Percentiles rank a stretch among this genome's conserved stretches.
Evolutionary conservation across 2,329 filamentous ascomycete genomes (phyloP).

Genomic region (Colletotrichum lentis): DNA sequence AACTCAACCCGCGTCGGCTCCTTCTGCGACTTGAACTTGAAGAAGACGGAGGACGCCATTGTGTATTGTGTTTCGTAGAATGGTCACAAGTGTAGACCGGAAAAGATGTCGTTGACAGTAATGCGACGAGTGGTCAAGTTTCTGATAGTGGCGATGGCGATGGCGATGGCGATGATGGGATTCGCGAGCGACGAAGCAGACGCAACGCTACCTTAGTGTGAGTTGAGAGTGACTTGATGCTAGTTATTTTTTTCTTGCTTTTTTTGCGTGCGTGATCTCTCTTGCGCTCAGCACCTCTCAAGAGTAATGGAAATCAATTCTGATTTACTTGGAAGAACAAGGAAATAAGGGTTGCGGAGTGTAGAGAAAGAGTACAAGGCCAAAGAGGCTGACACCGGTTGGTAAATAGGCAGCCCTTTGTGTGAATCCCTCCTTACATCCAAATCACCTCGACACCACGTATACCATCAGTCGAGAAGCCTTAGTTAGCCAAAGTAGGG

Average conservation of each 20-base stretch:
- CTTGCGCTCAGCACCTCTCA: constrained; percentile 46
- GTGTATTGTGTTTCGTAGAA: constrained; percentile 45
- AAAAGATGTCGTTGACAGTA: constrained; percentile 21
- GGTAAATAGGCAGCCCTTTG: constrained; percentile 40
- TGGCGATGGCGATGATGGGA: constrained; percentile 7
- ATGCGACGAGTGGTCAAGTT: not conserved
- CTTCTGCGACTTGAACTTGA: constrained; percentile 99
- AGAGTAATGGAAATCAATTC: constrained; percentile 59
- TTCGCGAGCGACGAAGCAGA: constrained; percentile 29
- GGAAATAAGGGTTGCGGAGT: constrained; percentile 35
- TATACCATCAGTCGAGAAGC: constrained; percentile 38
- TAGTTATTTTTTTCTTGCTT: constrained; percentile 41
- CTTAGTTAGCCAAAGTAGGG: constrained; percentile 28
- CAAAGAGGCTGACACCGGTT: constrained; percentile 39
- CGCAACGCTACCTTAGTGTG: constrained; percentile 27
- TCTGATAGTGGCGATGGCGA: constrained; percentile 10
- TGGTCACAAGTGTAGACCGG: constrained; percentile 26
- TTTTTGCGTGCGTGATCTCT: constrained; percentile 35
- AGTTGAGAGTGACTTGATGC: constrained; percentile 38
- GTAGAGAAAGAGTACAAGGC: constrained; percentile 42
- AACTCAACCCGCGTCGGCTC: constrained; percentile 94
- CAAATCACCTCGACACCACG: constrained; percentile 39
- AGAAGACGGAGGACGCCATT: constrained; percentile 98
- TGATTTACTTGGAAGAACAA: constrained; percentile 55
- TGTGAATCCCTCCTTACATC: constrained; percentile 38